Percentiles rank a stretch among this genome's conserved stretches.
These are phyloP conservation scores for Aethionema arabicum DNA, from an alignment of 345 rosid species.

Conservation along the genomic window DNA sequence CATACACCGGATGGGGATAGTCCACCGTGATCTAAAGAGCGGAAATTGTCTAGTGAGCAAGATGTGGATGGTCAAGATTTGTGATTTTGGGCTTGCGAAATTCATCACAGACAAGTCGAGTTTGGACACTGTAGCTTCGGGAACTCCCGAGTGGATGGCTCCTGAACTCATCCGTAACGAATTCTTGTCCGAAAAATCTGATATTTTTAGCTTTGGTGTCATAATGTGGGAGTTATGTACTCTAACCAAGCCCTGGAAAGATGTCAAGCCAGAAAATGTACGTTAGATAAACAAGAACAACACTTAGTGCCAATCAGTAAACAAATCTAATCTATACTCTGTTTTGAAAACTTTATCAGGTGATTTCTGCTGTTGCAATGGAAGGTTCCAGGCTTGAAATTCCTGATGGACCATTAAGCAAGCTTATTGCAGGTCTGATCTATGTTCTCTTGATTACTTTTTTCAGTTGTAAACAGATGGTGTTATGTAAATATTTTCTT, in stretches of 20 bases:
- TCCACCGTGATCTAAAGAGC: constrained; percentile 75
- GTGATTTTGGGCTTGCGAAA: constrained; percentile 91
- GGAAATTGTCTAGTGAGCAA: constrained; percentile 73
- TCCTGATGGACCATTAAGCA: constrained; percentile 73
- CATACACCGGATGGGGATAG: constrained; percentile 84
- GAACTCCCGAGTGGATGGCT: constrained; percentile 95
- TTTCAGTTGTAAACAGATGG: not conserved
- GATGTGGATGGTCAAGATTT: constrained; percentile 73
- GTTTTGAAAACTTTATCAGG: constrained; percentile 40
- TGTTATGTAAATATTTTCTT: constrained; percentile 8
- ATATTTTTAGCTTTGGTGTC: constrained; percentile 93
- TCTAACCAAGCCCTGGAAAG: constrained; percentile 82
- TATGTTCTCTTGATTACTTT: not conserved
- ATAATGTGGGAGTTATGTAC: constrained; percentile 96
- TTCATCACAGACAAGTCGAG: constrained; percentile 50
- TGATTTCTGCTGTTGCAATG: constrained; percentile 66
- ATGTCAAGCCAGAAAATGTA: constrained; percentile 70
- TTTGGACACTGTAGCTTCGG: constrained; percentile 63
- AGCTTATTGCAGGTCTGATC: constrained; percentile 67
- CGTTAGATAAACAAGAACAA: constrained; percentile 20
- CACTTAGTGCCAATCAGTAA: not conserved
- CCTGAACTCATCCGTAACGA: constrained; percentile 84
- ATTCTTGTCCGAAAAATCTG: constrained; percentile 77
- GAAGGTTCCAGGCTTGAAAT: constrained; percentile 71
- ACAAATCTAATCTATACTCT: not conserved